These are phyloP conservation scores for Onygenales sp. DNA, from an alignment of 2,329 filamentous ascomycete species.

Conservation along the genomic window DNA sequence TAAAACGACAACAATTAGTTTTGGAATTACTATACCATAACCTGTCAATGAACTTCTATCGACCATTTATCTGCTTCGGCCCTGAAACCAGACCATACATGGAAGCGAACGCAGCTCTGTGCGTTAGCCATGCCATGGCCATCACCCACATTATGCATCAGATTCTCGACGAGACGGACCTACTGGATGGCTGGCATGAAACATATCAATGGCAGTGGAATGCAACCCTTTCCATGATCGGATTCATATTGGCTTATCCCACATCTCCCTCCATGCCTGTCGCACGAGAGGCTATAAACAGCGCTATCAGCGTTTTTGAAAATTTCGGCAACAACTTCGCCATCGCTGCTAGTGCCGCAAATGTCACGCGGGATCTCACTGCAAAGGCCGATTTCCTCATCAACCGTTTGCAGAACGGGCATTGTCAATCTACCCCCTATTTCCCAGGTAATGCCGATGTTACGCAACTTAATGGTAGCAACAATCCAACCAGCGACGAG, in stretches of 20 bases:
- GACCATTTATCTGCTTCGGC: constrained; percentile 31
- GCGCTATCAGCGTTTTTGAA: constrained; percentile 28
- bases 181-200: constrained; percentile 31
- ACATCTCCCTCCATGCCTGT: constrained; percentile 16
- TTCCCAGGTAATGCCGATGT: not conserved
- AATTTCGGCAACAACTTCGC: constrained; percentile 25
- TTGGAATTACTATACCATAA: constrained; percentile 36
- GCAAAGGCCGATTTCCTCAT: constrained; percentile 20
- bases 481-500: not conserved
- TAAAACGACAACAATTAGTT: constrained; percentile 34
- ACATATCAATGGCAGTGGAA: constrained; percentile 38
- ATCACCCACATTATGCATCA: constrained; percentile 33
- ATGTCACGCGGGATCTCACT: constrained; percentile 22
- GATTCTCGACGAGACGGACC: constrained; percentile 20
- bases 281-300: constrained; percentile 26
- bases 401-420: constrained; percentile 5
- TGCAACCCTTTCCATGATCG: constrained; percentile 31
- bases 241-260: constrained; percentile 33
- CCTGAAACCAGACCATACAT: constrained; percentile 11
- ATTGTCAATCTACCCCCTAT: not conserved
- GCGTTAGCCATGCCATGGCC: constrained; percentile 19
- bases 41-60: constrained; percentile 28
- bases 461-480: not conserved
- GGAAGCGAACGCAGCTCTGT: constrained; percentile 9
- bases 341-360: constrained; percentile 24